Evolutionary conservation across 768 basidiomycete genomes (phyloP).

Genomic region (Leccinum pellstonianum): DNA sequence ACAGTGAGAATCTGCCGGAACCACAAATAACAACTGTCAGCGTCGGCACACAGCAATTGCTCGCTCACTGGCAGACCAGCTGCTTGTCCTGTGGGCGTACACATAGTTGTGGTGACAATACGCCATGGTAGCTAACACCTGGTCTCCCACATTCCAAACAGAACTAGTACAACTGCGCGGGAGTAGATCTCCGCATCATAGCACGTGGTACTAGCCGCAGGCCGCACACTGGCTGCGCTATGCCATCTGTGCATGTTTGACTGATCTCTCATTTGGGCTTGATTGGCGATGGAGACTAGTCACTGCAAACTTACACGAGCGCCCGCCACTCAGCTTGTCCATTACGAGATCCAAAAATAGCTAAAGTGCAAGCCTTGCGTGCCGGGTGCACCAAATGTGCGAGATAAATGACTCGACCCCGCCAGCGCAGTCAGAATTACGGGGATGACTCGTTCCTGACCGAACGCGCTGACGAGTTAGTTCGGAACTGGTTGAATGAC

Average conservation of each 20-base stretch:
- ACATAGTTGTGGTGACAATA: not conserved
- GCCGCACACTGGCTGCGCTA: not conserved
- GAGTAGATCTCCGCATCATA: slow-evolving; percentile 14
- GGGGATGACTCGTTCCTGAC: slow-evolving; percentile 26
- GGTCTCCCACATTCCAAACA: slow-evolving; percentile 10
- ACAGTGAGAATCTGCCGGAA: slow-evolving; percentile 25
- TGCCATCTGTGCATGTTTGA: slow-evolving; percentile 14
- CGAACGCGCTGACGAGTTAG: slow-evolving; percentile 15
- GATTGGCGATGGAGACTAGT: slow-evolving; percentile 23
- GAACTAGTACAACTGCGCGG: slow-evolving; percentile 6
- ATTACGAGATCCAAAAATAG: slow-evolving; percentile 17
- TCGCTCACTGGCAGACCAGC: not conserved
- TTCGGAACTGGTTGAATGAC: slow-evolving; percentile 10
- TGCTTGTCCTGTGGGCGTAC: not conserved
- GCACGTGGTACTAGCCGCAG: slow-evolving; percentile 18
- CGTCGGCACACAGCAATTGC: slow-evolving; percentile 21
- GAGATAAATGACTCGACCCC: slow-evolving; percentile 15
- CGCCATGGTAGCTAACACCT: not conserved
- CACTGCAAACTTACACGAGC: slow-evolving; percentile 2
- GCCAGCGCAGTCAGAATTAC: slow-evolving; percentile 9
- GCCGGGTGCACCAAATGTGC: slow-evolving; percentile 9
- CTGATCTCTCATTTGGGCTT: slow-evolving; percentile 16
- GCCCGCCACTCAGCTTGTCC: slow-evolving; percentile 10
- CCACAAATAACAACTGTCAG: slow-evolving; percentile 15
- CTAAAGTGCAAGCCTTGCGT: slow-evolving; percentile 3